A percentile compares a stretch with the other conserved stretches of the same genome.
phyloP scores from a whole-genome alignment of 2,329 filamentous ascomycete species.

The Pseudogymnoascus sp. region DNA sequence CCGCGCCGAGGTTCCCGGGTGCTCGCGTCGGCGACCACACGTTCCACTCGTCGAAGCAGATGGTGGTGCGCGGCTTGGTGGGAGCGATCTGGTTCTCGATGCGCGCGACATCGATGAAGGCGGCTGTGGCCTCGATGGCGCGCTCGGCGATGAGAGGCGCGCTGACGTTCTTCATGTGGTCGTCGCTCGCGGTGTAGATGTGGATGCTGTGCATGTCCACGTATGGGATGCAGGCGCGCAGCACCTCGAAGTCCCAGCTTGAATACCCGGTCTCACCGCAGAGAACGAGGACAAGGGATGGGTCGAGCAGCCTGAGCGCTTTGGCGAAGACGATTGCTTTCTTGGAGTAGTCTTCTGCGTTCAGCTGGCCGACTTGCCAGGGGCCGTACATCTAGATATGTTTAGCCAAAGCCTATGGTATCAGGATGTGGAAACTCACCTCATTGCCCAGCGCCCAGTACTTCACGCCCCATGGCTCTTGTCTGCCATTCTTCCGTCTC shows the following conservation, averaged over 20 bases:
- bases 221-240: slow-evolving; percentile 52
- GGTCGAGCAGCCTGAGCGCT: slow-evolving; percentile 51
- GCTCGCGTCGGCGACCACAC: slow-evolving; percentile 59
- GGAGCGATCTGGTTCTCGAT: slow-evolving; percentile 44
- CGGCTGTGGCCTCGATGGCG: slow-evolving; percentile 55
- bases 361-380: slow-evolving; percentile 48
- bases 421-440: slow-evolving; percentile 23
- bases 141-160: slow-evolving; percentile 56
- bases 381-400: slow-evolving; percentile 26
- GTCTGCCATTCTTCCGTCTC: slow-evolving; percentile 65
- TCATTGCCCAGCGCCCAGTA: slow-evolving; percentile 84
- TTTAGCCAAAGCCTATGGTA: background rate
- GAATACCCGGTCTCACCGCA: slow-evolving; percentile 56
- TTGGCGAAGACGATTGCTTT: slow-evolving; percentile 53
- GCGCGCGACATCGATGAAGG: slow-evolving; percentile 55
- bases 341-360: slow-evolving; percentile 49
- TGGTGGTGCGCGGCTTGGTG: slow-evolving; percentile 40
- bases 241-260: slow-evolving; percentile 56
- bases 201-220: slow-evolving; percentile 65
- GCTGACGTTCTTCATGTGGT: slow-evolving; percentile 43
- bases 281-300: slow-evolving; percentile 52
- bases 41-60: slow-evolving; percentile 67
- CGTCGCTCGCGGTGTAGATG: slow-evolving; percentile 47
- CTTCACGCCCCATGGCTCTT: slow-evolving; percentile 73
- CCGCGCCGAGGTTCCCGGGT: slow-evolving; percentile 54